A percentile compares a stretch with the other conserved stretches of the same genome.
phyloP scores from a whole-genome alignment of 495 filamentous ascomycete genomes.

The Aspergillus hancockii region DNA sequence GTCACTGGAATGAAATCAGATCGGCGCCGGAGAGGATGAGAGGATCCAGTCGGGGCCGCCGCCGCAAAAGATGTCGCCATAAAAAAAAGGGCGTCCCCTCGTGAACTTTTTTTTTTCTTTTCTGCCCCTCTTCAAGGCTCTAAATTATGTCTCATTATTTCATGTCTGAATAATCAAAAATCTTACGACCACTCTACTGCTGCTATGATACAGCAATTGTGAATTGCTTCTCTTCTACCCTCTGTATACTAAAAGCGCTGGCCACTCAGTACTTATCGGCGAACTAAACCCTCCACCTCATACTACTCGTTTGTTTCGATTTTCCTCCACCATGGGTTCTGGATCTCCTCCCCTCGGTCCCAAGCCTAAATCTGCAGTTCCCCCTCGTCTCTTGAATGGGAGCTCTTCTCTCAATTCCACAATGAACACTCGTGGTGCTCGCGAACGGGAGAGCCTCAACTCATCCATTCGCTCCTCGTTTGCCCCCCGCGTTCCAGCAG shows the following conservation, averaged over 20 bases:
- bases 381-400: constrained; percentile 51
- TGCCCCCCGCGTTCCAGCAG: constrained; percentile 40
- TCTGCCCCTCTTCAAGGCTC: background rate
- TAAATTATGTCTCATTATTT: background rate
- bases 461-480: constrained; percentile 55
- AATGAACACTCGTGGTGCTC: constrained; percentile 38
- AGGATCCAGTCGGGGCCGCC: background rate
- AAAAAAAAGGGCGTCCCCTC: constrained; percentile 1
- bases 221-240: background rate
- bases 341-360: constrained; percentile 38
- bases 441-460: constrained; percentile 53
- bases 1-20: constrained; percentile 4
- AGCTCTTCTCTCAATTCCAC: constrained; percentile 42
- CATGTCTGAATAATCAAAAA: background rate
- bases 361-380: constrained; percentile 49
- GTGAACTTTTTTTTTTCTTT: constrained; percentile 11
- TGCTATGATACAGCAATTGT: background rate
- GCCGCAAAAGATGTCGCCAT: constrained; percentile 7
- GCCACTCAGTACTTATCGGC: background rate
- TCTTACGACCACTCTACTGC: background rate
- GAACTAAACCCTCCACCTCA: background rate
- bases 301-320: background rate
- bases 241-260: background rate
- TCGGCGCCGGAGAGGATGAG: constrained; percentile 9
- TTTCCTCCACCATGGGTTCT: constrained; percentile 37